Percentiles rank a stretch among this genome's conserved stretches.
Evolutionary conservation across 352 stramenopile genomes (phyloP).

Genomic region (Globisporangium parvum): DNA sequence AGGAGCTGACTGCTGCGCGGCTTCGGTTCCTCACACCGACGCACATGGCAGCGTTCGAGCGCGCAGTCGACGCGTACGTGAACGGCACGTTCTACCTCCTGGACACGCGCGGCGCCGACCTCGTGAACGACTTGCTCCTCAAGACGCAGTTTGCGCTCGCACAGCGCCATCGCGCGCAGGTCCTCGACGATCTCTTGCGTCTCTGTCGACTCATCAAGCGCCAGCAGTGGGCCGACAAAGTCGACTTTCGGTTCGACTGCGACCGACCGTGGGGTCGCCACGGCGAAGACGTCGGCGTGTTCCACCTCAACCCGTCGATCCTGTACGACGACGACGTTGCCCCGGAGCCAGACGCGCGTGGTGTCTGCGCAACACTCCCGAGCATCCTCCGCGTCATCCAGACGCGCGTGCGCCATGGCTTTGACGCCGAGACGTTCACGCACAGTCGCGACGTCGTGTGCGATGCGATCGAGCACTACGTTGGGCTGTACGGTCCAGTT

Average conservation of each 20-base stretch:
- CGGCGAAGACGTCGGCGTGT: conserved; percentile 45
- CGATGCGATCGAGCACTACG: conserved; percentile 49
- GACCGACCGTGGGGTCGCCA: conserved; percentile 55
- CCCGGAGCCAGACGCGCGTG: conserved; percentile 16
- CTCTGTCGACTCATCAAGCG: conserved; percentile 47
- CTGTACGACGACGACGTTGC: conserved; percentile 38
- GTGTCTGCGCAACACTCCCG: conserved; percentile 26
- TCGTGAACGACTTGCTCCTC: conserved; percentile 49
- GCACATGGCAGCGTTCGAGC: conserved; percentile 47
- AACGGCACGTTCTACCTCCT: conserved; percentile 69
- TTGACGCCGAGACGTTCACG: conserved; percentile 53
- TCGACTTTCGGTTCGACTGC: conserved; percentile 63
- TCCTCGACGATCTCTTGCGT: conserved; percentile 46
- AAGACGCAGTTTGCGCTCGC: conserved; percentile 44
- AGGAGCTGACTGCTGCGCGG: neutral
- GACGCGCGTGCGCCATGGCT: conserved; percentile 59
- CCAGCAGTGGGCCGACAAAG: conserved; percentile 74
- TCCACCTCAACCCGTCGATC: conserved; percentile 34
- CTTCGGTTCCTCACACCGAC: conserved; percentile 45
- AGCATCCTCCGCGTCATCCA: conserved; percentile 56
- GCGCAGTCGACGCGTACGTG: conserved; percentile 49
- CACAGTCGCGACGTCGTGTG: conserved; percentile 33
- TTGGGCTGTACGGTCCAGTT: conserved; percentile 58
- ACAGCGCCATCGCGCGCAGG: conserved; percentile 39
- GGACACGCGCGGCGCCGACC: conserved; percentile 38